A percentile compares a stretch with the other conserved stretches of the same genome.
Evolutionary conservation across 1,139 yeast genomes (phyloP).

Genomic region (Candida sp.): DNA sequence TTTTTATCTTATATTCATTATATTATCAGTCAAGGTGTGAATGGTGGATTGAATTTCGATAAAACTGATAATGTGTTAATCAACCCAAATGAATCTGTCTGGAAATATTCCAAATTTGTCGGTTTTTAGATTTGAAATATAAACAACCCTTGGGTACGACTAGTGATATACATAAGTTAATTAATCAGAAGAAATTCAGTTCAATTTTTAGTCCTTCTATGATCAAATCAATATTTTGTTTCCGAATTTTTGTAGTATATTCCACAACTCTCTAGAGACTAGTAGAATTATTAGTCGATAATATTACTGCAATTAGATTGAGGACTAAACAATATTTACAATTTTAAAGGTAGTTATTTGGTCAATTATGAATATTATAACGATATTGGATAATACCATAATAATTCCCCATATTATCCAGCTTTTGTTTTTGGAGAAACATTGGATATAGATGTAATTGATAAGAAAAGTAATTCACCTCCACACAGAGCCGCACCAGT

Average conservation of each 20-base stretch:
- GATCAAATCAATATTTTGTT: too few relatives aligned
- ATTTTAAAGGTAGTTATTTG: slow-evolving; percentile 90
- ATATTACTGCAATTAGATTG: slow-evolving; percentile 74
- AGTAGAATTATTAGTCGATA: slow-evolving; percentile 53
- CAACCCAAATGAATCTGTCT: slow-evolving; percentile 48
- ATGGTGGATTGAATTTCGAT: slow-evolving; percentile 29
- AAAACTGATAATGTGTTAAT: slow-evolving; percentile 43
- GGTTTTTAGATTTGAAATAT: too few relatives aligned
- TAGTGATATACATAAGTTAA: neutral
- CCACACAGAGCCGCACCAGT: too few relatives aligned
- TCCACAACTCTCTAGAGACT: slow-evolving; percentile 33
- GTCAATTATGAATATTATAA: slow-evolving; percentile 93
- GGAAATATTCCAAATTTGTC: slow-evolving; percentile 27
- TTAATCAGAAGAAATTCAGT: neutral
- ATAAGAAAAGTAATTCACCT: too few relatives aligned
- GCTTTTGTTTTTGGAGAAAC: too few relatives aligned
- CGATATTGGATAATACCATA: slow-evolving; percentile 79
- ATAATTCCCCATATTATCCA: too few relatives aligned
- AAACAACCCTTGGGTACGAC: neutral
- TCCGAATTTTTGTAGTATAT: slow-evolving; percentile 3
- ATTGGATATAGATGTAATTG: too few relatives aligned
- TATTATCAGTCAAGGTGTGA: slow-evolving; percentile 27
- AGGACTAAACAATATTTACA: slow-evolving; percentile 65
- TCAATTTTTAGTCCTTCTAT: too few relatives aligned
- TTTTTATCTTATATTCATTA: slow-evolving; percentile 30